Percentiles rank a stretch among this genome's conserved stretches.
phyloP scores from a whole-genome alignment of 192 early-diverging fungal species.

The Backusella tuberculispora region DNA sequence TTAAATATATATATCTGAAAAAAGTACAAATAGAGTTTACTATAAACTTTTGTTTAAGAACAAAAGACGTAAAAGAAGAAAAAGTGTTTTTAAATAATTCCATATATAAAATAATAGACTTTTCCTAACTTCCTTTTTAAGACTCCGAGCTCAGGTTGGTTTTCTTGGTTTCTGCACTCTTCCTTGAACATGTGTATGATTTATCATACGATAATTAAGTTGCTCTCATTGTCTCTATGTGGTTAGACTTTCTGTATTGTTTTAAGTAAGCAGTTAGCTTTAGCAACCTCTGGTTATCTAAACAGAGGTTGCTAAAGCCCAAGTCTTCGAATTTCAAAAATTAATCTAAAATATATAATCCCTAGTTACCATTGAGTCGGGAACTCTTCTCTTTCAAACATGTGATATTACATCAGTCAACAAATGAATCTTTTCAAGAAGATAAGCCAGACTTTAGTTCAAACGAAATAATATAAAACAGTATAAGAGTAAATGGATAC shows the following conservation, averaged over 20 bases:
- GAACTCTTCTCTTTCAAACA: background rate
- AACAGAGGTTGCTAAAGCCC: background rate
- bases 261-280: background rate
- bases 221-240: background rate
- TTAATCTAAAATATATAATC: background rate
- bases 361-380: background rate
- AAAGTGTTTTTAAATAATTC: background rate
- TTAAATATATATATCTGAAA: background rate
- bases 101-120: background rate
- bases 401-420: background rate
- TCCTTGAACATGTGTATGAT: background rate
- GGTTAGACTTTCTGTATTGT: background rate
- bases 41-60: background rate
- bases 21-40: background rate
- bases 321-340: background rate
- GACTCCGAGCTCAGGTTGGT: background rate
- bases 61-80: background rate
- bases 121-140: background rate
- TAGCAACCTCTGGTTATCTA: background rate
- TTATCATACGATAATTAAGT: background rate
- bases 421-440: background rate
- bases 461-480: background rate
- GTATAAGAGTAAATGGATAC: background rate
- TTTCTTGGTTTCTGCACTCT: background rate
- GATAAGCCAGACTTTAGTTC: background rate